Evolutionary conservation across 768 basidiomycete genomes (phyloP).

Genomic region (Strobilomyces echinocephalus): DNA sequence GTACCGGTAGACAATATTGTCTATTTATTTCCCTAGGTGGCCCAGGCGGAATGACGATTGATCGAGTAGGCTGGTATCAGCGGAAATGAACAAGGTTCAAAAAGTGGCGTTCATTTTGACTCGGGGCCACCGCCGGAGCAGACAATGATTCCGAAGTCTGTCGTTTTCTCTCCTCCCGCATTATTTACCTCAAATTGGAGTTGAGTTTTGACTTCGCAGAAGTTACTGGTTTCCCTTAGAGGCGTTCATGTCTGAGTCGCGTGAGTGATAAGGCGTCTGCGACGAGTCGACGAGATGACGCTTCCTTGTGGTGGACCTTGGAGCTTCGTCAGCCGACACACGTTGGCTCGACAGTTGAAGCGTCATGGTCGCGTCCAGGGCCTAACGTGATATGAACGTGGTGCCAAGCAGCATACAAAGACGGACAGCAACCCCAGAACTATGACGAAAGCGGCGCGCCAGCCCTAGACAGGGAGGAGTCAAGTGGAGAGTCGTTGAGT

Average conservation of each 20-base stretch:
- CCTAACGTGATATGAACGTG: not conserved
- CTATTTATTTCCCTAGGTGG: too few relatives aligned
- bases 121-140: not conserved
- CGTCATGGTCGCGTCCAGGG: not conserved
- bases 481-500: not conserved
- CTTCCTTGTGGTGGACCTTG: too few relatives aligned
- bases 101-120: not conserved
- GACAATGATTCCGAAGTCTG: too few relatives aligned
- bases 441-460: not conserved
- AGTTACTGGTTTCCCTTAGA: too few relatives aligned
- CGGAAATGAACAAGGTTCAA: not conserved
- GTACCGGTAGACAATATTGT: not conserved
- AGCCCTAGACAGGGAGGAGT: not conserved
- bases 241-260: not conserved
- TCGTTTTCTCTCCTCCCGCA: not conserved
- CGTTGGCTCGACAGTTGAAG: not conserved
- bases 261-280: not conserved
- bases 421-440: not conserved
- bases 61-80: not conserved
- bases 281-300: not conserved
- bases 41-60: not conserved
- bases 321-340: not conserved
- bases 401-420: not conserved
- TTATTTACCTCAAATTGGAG: too few relatives aligned
- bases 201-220: too few relatives aligned